Evolutionary conservation across 1,284 basidiomycete species (phyloP).

Genomic region (Thelephora terrestris): DNA sequence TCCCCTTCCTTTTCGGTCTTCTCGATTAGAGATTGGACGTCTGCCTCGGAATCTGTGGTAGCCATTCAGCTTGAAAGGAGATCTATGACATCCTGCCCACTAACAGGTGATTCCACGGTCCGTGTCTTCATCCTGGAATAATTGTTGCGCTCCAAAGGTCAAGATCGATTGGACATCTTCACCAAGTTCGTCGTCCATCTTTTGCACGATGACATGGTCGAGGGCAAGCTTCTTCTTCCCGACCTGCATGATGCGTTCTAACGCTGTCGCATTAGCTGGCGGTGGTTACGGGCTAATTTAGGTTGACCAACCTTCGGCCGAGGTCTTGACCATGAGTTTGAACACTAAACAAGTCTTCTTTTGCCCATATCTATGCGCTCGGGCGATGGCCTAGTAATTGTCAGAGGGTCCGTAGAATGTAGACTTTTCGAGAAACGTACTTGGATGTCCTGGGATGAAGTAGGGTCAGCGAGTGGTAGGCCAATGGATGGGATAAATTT

Average conservation of each 20-base stretch:
- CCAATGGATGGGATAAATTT: not conserved
- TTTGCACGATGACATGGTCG: slow-evolving; percentile 89
- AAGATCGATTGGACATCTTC: slow-evolving; percentile 75
- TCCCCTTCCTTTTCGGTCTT: slow-evolving; percentile 71
- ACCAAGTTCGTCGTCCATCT: slow-evolving; percentile 73
- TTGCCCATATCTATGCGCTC: slow-evolving; percentile 79
- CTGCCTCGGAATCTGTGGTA: slow-evolving; percentile 60
- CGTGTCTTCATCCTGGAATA: slow-evolving; percentile 54
- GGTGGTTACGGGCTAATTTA: not conserved
- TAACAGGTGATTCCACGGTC: slow-evolving; percentile 65
- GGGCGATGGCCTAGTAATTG: slow-evolving; percentile 67
- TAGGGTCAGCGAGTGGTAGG: slow-evolving; percentile 4
- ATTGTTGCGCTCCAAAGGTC: slow-evolving; percentile 71
- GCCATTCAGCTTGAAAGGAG: not conserved
- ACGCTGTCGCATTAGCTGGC: slow-evolving; percentile 5
- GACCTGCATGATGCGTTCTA: slow-evolving; percentile 79
- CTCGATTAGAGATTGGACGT: slow-evolving; percentile 76
- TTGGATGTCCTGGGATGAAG: slow-evolving; percentile 49
- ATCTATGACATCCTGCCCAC: slow-evolving; percentile 15
- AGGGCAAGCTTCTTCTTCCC: slow-evolving; percentile 88
- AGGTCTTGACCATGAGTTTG: slow-evolving; percentile 85
- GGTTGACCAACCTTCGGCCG: slow-evolving; percentile 62
- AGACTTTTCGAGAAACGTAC: slow-evolving; percentile 25
- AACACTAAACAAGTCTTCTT: slow-evolving; percentile 81
- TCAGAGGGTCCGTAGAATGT: slow-evolving; percentile 6